phyloP scores from a whole-genome alignment of 2,329 filamentous ascomycete genomes.

The Colletotrichum sidae region DNA sequence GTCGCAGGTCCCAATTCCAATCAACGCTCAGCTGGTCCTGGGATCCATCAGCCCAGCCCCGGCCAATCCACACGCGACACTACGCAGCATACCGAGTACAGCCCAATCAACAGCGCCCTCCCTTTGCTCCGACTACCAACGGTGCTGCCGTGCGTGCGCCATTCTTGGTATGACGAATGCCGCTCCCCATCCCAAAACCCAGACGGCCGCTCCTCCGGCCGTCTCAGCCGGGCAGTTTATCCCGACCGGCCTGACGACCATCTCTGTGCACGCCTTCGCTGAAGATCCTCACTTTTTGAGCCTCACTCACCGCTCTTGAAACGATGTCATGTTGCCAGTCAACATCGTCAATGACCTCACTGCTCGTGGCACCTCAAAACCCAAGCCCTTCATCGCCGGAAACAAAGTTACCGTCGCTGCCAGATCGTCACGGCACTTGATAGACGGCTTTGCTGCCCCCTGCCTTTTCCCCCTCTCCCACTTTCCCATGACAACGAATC shows the following conservation, averaged over 20 bases:
- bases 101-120: not conserved
- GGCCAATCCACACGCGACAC: constrained; percentile 28
- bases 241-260: constrained; percentile 7
- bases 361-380: not conserved
- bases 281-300: not conserved
- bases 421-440: constrained; percentile 7
- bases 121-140: constrained; percentile 24
- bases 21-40: constrained; percentile 8
- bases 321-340: not conserved
- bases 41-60: constrained; percentile 25
- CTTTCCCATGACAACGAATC: too few species aligned
- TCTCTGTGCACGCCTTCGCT: not conserved
- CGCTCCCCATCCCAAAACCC: constrained; percentile 11
- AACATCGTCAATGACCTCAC: constrained; percentile 6
- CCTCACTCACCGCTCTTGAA: constrained; percentile 27
- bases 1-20: constrained; percentile 24
- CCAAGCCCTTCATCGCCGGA: not conserved
- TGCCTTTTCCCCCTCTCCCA: too few species aligned
- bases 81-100: not conserved
- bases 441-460: not conserved
- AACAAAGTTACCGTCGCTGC: not conserved
- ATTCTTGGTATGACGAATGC: constrained; percentile 32
- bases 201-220: constrained; percentile 6
- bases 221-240: constrained; percentile 27
- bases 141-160: constrained; percentile 23